Conservation (phyloP, 2,329 filamentous ascomycete species). For the Fusarium sp. region DNA sequence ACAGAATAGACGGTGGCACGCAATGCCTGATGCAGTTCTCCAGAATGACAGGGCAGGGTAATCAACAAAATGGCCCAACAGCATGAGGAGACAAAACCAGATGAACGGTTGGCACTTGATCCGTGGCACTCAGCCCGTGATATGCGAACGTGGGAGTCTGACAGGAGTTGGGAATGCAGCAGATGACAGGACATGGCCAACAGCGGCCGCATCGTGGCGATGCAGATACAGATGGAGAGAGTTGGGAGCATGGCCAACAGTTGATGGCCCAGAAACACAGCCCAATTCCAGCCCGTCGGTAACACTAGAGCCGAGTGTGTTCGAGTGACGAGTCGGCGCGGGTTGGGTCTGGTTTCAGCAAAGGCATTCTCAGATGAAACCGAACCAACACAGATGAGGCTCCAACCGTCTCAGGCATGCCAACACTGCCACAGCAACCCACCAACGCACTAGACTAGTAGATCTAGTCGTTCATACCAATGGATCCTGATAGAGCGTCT, state of each 20-base stretch:
- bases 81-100: not conserved
- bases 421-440: conserved; percentile 23
- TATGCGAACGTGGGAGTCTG: not conserved
- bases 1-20: conserved; percentile 35
- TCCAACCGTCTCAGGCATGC: not conserved
- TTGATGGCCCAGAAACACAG: conserved; percentile 10
- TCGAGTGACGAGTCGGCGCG: conserved; percentile 14
- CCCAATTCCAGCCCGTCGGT: conserved; percentile 4
- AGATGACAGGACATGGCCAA: not conserved
- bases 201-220: conserved; percentile 8
- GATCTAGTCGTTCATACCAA: not conserved
- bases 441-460: not conserved
- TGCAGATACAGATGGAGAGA: not conserved
- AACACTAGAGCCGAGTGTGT: not conserved
- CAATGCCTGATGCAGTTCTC: conserved; percentile 34
- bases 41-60: conserved; percentile 30
- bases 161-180: not conserved
- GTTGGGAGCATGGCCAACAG: conserved; percentile 5
- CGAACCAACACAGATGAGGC: conserved; percentile 15
- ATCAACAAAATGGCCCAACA: conserved; percentile 25
- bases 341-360: conserved; percentile 5
- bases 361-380: conserved; percentile 11
- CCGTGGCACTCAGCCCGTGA: not conserved
- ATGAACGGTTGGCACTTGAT: not conserved
- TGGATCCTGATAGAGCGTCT: conserved; percentile 7